Evolutionary conservation across 768 basidiomycete genomes (phyloP).

Genomic region (Kwoniella sp.): DNA sequence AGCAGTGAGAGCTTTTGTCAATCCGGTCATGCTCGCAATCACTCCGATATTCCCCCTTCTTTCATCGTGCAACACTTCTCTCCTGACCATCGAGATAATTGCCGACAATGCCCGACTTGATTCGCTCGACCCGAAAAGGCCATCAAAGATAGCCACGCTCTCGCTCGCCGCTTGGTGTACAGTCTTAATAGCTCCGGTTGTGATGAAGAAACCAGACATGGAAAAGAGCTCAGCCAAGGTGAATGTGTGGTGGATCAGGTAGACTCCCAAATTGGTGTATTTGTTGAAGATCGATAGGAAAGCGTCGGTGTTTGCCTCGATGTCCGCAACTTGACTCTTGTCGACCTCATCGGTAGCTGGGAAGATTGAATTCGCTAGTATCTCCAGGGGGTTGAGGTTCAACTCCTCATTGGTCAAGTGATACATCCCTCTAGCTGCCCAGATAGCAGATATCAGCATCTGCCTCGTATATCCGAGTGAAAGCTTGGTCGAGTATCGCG

Average conservation of each 20-base stretch:
- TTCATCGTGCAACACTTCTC: slow-evolving; percentile 53
- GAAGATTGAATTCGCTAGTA: not conserved
- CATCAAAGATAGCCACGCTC: slow-evolving; percentile 45
- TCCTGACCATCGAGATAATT: slow-evolving; percentile 56
- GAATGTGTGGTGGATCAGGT: slow-evolving; percentile 57
- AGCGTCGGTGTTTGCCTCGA: slow-evolving; percentile 25
- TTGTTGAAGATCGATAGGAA: slow-evolving; percentile 56
- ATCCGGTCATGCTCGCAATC: slow-evolving; percentile 44
- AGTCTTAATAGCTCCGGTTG: slow-evolving; percentile 45
- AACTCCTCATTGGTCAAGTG: slow-evolving; percentile 44
- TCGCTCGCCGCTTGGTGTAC: slow-evolving; percentile 51
- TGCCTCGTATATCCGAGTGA: slow-evolving; percentile 52
- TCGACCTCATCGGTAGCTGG: too few relatives aligned
- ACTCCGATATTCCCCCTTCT: slow-evolving; percentile 45
- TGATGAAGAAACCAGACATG: slow-evolving; percentile 58
- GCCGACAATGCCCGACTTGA: slow-evolving; percentile 54
- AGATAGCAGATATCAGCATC: slow-evolving; percentile 54
- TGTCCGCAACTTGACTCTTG: not conserved
- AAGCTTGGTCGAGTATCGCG: slow-evolving; percentile 45
- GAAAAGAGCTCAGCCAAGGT: slow-evolving; percentile 58
- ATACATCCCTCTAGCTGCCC: slow-evolving; percentile 53
- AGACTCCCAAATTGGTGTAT: slow-evolving; percentile 57
- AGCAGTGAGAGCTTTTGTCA: slow-evolving; percentile 58
- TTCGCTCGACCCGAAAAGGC: slow-evolving; percentile 57
- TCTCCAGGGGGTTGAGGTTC: not conserved